Evolutionary conservation across 441 rosid species (phyloP), one percentile per base, ranked within the genome.

Genomic region (Melianthus villosus): DNA sequence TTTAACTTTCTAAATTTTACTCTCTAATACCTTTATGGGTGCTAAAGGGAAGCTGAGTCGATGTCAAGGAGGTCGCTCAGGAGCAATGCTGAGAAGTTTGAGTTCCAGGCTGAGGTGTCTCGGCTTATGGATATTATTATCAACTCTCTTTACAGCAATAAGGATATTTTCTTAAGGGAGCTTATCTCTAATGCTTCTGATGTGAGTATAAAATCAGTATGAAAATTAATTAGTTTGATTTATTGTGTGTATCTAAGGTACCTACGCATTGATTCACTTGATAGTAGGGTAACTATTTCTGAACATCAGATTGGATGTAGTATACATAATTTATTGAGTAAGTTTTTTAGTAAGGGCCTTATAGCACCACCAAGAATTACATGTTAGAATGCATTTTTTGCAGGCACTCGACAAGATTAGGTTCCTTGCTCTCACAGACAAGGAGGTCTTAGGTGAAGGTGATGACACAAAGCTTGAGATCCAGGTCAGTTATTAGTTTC

Each of bases 251-350:
- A n/a, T n/a, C n/a, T n/a, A n/a, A n/a, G n/a, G n/a, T n/a, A n/a
- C n/a, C n/a, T n/a, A n/a, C n/a, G n/a, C n/a, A 63, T 87, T 83
- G 56, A 75, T 80, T 69, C 83, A 82, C 71, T 95, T 82, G 43
- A 95, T 95, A 31, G 97, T 82, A 79, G 97, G 80, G 26, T 87
- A 95, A 42, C 70, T 93, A 70, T 93, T 80, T 22, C 80, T 87
- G 97, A 95, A 87, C 42, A 87, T 87, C 54, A 60, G 1, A 30
- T 3, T 12, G 14, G 38, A 7, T 13, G 18, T 16, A 18, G 30
- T 9, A 25, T 33, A 25, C 29, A 40, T 3, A 22, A 7, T 27
- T 17, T 15, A 22, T 8, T 25, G 12, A 13, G 34, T 28, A 39
- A 2, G 9, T 15, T 16, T 22, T 11, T 51, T 9, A 38, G 20